Conservation (phyloP, 257 asterid species). For the Solanum chmielewskii region DNA sequence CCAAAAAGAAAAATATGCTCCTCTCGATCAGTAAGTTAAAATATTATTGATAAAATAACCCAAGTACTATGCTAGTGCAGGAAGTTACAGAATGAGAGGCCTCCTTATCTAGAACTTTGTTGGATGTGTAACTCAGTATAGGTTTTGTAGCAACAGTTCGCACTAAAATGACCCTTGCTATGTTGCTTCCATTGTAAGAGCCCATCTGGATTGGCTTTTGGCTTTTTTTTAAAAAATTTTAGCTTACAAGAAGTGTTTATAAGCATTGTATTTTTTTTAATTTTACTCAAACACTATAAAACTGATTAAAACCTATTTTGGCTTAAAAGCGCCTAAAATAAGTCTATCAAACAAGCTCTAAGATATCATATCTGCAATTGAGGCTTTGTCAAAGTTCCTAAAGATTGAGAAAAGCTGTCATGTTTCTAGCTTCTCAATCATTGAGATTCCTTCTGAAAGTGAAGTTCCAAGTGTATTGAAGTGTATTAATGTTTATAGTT, state of each 20-base stretch:
- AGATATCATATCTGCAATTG: neutral
- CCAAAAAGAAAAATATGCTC: neutral
- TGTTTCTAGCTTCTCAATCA: neutral
- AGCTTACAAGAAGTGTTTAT: neutral
- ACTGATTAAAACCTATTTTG: neutral
- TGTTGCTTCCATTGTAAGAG: neutral
- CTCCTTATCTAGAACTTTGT: neutral
- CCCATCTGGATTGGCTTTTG: neutral
- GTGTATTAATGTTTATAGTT: neutral
- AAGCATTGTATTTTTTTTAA: neutral
- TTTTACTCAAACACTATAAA: neutral
- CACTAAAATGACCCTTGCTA: neutral
- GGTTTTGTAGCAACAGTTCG: neutral
- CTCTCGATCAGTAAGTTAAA: neutral
- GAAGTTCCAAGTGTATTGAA: neutral
- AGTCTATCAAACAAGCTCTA: neutral
- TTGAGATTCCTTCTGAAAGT: neutral
- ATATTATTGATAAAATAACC: neutral
- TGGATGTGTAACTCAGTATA: neutral
- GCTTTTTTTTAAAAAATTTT: neutral
- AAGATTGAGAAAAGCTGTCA: neutral
- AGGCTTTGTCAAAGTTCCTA: neutral
- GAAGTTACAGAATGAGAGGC: neutral
- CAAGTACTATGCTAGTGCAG: neutral
- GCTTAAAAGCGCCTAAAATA: neutral